These are phyloP conservation scores for Zopfochytrium polystomum DNA, from an alignment of 371 early-diverging fungal species.

Conservation along the genomic window DNA sequence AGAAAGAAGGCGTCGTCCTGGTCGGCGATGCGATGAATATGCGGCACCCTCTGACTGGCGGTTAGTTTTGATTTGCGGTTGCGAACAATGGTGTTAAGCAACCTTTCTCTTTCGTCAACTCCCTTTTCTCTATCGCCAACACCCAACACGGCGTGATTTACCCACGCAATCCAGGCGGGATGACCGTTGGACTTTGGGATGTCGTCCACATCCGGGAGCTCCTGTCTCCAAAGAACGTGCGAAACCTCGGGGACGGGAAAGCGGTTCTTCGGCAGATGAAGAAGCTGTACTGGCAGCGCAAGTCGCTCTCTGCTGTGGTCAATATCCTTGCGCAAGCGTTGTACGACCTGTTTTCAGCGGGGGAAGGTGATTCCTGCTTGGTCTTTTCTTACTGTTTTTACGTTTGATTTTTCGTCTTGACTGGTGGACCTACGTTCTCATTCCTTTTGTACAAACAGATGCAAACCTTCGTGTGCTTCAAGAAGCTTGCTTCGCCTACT, in stretches of 20 bases:
- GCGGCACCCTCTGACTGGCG: conserved; percentile 91
- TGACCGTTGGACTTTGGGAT: conserved; percentile 93
- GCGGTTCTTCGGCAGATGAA: conserved; percentile 58
- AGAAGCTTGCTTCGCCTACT: conserved; percentile 84
- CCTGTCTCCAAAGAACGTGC: conserved; percentile 47
- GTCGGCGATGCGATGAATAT: conserved; percentile 94
- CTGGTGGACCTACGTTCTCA: not conserved
- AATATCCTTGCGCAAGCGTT: conserved; percentile 89
- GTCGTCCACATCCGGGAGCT: conserved; percentile 64
- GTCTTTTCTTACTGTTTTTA: not conserved
- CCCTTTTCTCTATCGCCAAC: not conserved
- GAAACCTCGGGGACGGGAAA: conserved; percentile 44
- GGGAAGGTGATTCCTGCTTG: conserved; percentile 45
- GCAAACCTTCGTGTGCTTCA: conserved; percentile 67
- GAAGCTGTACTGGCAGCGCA: conserved; percentile 75
- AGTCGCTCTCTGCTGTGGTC: conserved; percentile 66
- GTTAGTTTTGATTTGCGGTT: no score
- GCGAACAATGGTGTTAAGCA: no score
- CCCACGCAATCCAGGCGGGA: no score
- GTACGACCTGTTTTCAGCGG: conserved; percentile 82
- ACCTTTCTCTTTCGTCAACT: not conserved
- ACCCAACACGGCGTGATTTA: not conserved
- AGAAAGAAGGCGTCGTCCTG: conserved; percentile 67
- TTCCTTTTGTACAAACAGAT: conserved; percentile 35
- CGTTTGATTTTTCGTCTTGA: not conserved